phyloP scores from a whole-genome alignment of 75 land plant genomes.

The Larix kaempferi region DNA sequence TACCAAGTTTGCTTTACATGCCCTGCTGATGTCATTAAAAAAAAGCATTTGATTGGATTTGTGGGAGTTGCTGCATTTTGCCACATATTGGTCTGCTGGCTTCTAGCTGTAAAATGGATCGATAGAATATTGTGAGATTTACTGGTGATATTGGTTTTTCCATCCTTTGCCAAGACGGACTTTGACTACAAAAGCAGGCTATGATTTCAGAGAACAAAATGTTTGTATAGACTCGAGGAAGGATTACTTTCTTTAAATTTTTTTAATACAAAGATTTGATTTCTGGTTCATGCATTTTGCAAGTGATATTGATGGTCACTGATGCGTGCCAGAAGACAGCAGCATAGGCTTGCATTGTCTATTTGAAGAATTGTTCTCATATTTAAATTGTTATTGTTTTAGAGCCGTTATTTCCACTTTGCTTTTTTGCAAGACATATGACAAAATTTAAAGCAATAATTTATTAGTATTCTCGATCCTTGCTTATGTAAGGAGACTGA shows the following conservation, averaged over 20 bases:
- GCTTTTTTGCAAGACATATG: no score
- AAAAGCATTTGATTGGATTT: background rate
- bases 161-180: background rate
- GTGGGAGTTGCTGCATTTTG: conserved; percentile 3
- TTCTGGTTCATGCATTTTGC: background rate
- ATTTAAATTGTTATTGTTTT: no score
- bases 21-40: background rate
- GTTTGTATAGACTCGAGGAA: conserved; percentile 8
- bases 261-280: conserved; percentile 6
- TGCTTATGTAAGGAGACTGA: no score
- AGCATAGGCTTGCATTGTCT: no score
- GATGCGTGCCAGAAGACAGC: background rate
- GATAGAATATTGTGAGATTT: background rate
- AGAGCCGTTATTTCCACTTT: no score
- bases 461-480: no score
- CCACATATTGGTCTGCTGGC: background rate
- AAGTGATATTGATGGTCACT: background rate
- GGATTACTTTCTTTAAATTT: background rate
- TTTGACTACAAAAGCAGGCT: background rate
- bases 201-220: conserved; percentile 1
- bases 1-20: conserved; percentile 8
- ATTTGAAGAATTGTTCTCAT: no score
- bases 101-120: background rate
- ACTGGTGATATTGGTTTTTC: background rate
- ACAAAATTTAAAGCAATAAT: no score